These are phyloP conservation scores for Dictyostelium citrinum DNA, from an alignment of 78 protist genomes.

Conservation along the genomic window DNA sequence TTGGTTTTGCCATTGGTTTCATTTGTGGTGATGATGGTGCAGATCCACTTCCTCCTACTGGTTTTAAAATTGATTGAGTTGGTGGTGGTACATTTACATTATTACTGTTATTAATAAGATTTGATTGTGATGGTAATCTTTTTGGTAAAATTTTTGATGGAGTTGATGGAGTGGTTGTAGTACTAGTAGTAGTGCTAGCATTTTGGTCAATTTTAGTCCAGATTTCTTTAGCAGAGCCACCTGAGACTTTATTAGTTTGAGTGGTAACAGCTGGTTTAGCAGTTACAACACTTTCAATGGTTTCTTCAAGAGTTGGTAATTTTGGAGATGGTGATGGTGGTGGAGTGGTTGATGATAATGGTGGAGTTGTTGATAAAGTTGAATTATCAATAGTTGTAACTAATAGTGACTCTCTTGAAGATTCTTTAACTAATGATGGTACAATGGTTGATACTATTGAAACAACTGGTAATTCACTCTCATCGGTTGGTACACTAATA, in stretches of 20 bases:
- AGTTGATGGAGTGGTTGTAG: neutral
- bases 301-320: neutral
- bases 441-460: neutral
- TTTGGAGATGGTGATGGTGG: neutral
- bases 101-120: neutral
- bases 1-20: neutral
- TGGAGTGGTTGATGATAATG: neutral
- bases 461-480: neutral
- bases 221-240: constrained; percentile 15
- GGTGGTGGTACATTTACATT: neutral
- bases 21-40: neutral
- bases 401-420: constrained; percentile 1
- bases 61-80: neutral
- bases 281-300: neutral
- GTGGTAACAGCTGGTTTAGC: neutral
- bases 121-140: neutral
- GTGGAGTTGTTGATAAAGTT: neutral
- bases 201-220: neutral
- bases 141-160: neutral
- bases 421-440: neutral
- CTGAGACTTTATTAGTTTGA: neutral
- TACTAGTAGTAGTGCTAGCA: too few species aligned
- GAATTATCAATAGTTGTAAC: neutral
- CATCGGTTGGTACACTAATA: neutral
- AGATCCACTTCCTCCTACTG: neutral